Percentiles rank a stretch among this genome's conserved stretches.
These are phyloP conservation scores for Zelopaecilomyces penicillatus DNA, from an alignment of 2,329 filamentous ascomycete genomes.

Conservation along the genomic window DNA sequence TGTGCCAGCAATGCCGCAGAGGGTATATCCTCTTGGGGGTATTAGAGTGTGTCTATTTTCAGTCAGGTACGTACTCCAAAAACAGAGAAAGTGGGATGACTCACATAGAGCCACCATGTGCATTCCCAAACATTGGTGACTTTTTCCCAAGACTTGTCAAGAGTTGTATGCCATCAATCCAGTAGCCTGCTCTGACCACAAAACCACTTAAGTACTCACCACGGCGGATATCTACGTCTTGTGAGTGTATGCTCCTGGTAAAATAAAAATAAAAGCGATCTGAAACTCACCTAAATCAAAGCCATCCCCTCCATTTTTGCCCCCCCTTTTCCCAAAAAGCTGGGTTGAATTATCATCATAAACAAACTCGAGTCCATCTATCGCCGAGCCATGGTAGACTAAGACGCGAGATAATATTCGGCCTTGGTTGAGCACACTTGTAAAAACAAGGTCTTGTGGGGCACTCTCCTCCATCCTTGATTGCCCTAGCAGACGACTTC, in stretches of 20 bases:
- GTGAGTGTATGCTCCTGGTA: neutral
- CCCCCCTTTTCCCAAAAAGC: conserved; percentile 75
- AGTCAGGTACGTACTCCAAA: conserved; percentile 12
- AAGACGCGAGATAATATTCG: conserved; percentile 68
- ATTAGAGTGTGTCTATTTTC: conserved; percentile 69
- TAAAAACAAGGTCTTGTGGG: conserved; percentile 65
- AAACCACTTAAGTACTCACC: conserved; percentile 88
- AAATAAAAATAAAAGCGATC: neutral
- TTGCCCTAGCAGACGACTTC: conserved; percentile 64
- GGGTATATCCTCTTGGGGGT: conserved; percentile 78
- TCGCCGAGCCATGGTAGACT: conserved; percentile 65
- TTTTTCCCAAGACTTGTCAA: conserved; percentile 81
- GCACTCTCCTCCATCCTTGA: conserved; percentile 63
- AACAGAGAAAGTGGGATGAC: conserved; percentile 26
- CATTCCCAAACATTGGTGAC: conserved; percentile 78
- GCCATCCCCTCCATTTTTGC: conserved; percentile 58
- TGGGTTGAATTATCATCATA: conserved; percentile 83
- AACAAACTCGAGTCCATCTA: conserved; percentile 85
- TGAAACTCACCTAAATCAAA: conserved; percentile 64
- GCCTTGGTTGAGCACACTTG: conserved; percentile 57
- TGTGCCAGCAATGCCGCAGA: conserved; percentile 81
- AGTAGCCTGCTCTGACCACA: conserved; percentile 66
- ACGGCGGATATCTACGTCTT: conserved; percentile 62
- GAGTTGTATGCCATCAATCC: conserved; percentile 84
- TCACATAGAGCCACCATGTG: conserved; percentile 72